Percentiles rank a stretch among this genome's conserved stretches.
phyloP scores from a whole-genome alignment of 2,329 filamentous ascomycete genomes.

The Lachnellula arida region DNA sequence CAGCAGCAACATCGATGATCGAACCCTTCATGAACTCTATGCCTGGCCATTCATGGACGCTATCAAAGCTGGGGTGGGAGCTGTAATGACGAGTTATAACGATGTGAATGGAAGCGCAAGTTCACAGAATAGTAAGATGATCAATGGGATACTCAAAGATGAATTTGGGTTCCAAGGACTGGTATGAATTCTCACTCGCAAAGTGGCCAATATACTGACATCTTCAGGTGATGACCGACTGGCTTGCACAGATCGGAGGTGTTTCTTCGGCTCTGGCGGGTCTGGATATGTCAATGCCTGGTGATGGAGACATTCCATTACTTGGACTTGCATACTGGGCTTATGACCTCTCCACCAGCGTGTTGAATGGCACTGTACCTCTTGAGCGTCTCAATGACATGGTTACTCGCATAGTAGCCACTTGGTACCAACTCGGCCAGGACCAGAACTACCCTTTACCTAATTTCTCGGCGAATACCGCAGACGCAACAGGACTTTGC shows the following conservation, averaged over 20 bases:
- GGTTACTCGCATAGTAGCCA: conserved; percentile 52
- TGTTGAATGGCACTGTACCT: conserved; percentile 54
- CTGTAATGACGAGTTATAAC: conserved; percentile 81
- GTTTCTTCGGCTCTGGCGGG: conserved; percentile 57
- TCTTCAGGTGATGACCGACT: conserved; percentile 62
- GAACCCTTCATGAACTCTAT: conserved; percentile 57
- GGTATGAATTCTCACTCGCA: conserved; percentile 7
- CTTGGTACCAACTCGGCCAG: conserved; percentile 57
- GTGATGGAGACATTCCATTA: conserved; percentile 49
- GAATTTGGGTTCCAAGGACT: conserved; percentile 67
- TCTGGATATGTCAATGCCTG: conserved; percentile 68
- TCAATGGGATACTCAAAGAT: conserved; percentile 68
- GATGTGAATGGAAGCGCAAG: conserved; percentile 60
- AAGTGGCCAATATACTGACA: conserved; percentile 3
- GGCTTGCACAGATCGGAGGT: conserved; percentile 58
- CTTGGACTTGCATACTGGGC: conserved; percentile 48
- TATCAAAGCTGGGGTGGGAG: conserved; percentile 69
- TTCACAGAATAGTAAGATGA: conserved; percentile 63
- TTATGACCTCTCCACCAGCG: conserved; percentile 48
- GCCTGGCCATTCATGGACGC: conserved; percentile 52
- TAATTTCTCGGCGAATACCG: conserved; percentile 57
- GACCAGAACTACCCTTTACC: conserved; percentile 51
- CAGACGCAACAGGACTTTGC: conserved; percentile 48
- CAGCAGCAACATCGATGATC: conserved; percentile 51
- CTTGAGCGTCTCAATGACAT: conserved; percentile 52